phyloP scores from a whole-genome alignment of 768 basidiomycete species.

The Boletus speciosus region DNA sequence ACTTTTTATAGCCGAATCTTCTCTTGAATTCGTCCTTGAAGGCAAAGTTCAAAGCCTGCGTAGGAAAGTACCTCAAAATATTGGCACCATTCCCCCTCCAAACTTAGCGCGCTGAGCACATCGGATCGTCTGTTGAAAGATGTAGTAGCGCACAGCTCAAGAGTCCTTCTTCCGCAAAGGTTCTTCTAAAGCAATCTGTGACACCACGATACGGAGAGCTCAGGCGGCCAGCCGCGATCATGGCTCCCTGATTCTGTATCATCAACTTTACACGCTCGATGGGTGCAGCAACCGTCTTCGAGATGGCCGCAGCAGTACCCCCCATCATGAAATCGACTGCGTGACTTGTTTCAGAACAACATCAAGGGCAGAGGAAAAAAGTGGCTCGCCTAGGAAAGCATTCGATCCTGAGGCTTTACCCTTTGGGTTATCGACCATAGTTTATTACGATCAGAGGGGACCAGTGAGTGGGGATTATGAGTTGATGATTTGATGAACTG shows the following conservation, averaged over 20 bases:
- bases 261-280: slow-evolving; percentile 40
- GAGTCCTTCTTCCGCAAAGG: slow-evolving; percentile 36
- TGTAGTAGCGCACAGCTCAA: slow-evolving; percentile 29
- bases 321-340: slow-evolving; percentile 39
- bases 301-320: slow-evolving; percentile 34
- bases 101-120: slow-evolving; percentile 24
- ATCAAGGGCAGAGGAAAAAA: not conserved
- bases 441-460: not conserved
- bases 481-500: not conserved
- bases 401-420: slow-evolving; percentile 1
- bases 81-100: slow-evolving; percentile 47
- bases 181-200: slow-evolving; percentile 33
- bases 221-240: slow-evolving; percentile 36
- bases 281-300: slow-evolving; percentile 39
- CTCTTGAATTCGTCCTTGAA: slow-evolving; percentile 44
- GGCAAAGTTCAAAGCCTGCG: slow-evolving; percentile 46
- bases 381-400: slow-evolving; percentile 18
- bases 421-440: slow-evolving; percentile 9
- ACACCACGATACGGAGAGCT: slow-evolving; percentile 36
- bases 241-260: slow-evolving; percentile 40
- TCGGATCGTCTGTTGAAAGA: not conserved
- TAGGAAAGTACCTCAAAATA: slow-evolving; percentile 44
- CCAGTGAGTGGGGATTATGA: slow-evolving; percentile 21
- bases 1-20: slow-evolving; percentile 35
- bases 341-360: slow-evolving; percentile 1